Conservation (phyloP, 352 stramenopile species). For the Phytophthora multivora region DNA sequence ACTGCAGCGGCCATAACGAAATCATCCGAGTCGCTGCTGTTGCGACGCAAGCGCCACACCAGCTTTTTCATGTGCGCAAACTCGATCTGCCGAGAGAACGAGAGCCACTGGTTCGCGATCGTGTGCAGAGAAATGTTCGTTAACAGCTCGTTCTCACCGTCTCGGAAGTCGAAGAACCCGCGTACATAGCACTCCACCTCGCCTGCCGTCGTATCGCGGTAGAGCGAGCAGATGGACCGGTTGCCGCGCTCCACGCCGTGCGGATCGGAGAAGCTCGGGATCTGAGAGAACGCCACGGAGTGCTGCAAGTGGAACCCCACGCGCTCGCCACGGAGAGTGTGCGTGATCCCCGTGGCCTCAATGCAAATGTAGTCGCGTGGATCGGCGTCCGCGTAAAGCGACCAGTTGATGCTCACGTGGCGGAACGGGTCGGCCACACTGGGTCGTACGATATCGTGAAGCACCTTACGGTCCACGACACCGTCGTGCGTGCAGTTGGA, state of each 20-base stretch:
- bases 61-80: conserved; percentile 38
- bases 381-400: conserved; percentile 29
- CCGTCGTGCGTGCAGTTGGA: conserved; percentile 46
- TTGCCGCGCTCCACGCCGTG: conserved; percentile 28
- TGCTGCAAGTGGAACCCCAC: conserved; percentile 55
- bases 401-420: conserved; percentile 50
- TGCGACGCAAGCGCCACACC: conserved; percentile 15
- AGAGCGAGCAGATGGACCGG: conserved; percentile 27
- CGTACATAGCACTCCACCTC: conserved; percentile 33
- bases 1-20: conserved; percentile 8
- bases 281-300: conserved; percentile 32
- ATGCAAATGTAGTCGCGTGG: conserved; percentile 51
- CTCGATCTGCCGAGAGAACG: conserved; percentile 27
- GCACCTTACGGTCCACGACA: conserved; percentile 31
- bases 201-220: conserved; percentile 7
- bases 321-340: conserved; percentile 22
- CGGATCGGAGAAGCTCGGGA: conserved; percentile 20
- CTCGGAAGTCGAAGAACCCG: conserved; percentile 39
- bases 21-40: conserved; percentile 10
- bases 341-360: conserved; percentile 39
- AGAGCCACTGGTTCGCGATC: conserved; percentile 29
- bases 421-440: conserved; percentile 39
- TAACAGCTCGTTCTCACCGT: conserved; percentile 23
- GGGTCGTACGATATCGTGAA: conserved; percentile 23
- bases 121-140: conserved; percentile 27